These are phyloP conservation scores for Marvania coccoides DNA, from an alignment of 139 green algal genomes.

Conservation along the genomic window DNA sequence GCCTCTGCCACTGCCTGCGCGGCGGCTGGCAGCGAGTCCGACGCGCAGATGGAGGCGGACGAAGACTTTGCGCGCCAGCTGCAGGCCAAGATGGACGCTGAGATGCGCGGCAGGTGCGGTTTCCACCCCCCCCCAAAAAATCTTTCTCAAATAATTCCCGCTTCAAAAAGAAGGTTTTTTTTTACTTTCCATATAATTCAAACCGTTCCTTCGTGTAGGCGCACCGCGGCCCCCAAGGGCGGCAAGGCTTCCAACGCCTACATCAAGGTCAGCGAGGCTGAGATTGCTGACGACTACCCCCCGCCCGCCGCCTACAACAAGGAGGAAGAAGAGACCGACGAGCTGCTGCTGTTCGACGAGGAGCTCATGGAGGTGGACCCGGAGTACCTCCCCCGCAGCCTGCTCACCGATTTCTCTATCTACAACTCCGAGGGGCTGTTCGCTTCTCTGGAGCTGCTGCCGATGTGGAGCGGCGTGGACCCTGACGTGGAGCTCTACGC, in stretches of 20 bases:
- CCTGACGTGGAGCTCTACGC: conserved; percentile 79
- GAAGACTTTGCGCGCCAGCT: conserved; percentile 63
- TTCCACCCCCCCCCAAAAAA: too few relatives aligned
- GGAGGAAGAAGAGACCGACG: conserved; percentile 76
- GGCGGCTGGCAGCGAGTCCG: background rate
- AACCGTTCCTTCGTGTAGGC: conserved; percentile 1
- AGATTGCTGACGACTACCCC: conserved; percentile 96
- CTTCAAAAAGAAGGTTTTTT: too few relatives aligned
- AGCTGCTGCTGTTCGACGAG: conserved; percentile 80
- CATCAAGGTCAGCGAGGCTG: conserved; percentile 80
- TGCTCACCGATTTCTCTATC: conserved; percentile 74
- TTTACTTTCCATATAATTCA: too few relatives aligned
- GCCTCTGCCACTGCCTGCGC: background rate
- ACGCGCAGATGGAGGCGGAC: conserved; percentile 48
- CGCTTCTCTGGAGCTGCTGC: conserved; percentile 81
- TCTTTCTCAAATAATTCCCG: too few relatives aligned
- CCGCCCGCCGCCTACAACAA: conserved; percentile 69
- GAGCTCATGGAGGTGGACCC: conserved; percentile 54
- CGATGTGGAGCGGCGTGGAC: conserved; percentile 76
- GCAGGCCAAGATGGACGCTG: conserved; percentile 69
- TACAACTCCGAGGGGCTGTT: conserved; percentile 83
- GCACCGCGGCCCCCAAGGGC: conserved; percentile 1
- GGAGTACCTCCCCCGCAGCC: conserved; percentile 62
- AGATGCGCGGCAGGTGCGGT: conserved; percentile 12
- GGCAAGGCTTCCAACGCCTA: conserved; percentile 41